Evolutionary conservation across 2,329 filamentous ascomycete species (phyloP).

Genomic region (Orbilia ellipsospora): DNA sequence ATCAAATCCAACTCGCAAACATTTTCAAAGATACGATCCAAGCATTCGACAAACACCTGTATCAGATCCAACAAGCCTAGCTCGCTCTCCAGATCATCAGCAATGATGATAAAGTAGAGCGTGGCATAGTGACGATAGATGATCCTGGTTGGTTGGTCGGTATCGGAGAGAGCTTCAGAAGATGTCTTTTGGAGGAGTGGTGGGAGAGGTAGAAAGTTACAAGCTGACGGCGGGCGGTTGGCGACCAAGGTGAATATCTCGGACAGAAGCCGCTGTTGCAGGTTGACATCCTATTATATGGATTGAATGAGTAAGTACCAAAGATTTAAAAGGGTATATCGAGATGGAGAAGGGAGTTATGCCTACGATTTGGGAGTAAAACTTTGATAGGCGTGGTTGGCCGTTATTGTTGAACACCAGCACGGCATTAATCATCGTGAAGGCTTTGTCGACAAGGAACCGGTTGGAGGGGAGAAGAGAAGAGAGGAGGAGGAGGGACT

Average conservation of each 20-base stretch:
- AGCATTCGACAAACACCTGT: constrained; percentile 95
- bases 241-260: constrained; percentile 97
- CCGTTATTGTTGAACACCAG: constrained; percentile 99
- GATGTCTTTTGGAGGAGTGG: constrained; percentile 73
- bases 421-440: constrained; percentile 94
- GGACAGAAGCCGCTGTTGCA: constrained; percentile 94
- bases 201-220: constrained; percentile 91
- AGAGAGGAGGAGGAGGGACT: background rate
- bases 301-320: too few relatives aligned
- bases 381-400: constrained; percentile 95
- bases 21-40: constrained; percentile 96
- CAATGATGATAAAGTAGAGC: constrained; percentile 98
- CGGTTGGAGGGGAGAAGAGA: constrained; percentile 29
- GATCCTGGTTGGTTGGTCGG: constrained; percentile 89
- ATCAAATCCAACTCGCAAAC: constrained; percentile 98
- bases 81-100: constrained; percentile 93
- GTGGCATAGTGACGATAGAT: constrained; percentile 99
- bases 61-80: constrained; percentile 95
- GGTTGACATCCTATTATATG: constrained; percentile 82
- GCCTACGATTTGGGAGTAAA: constrained; percentile 92
- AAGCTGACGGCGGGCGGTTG: constrained; percentile 88
- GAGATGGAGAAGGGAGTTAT: background rate
- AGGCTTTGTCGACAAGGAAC: constrained; percentile 51
- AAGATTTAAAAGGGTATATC: background rate
- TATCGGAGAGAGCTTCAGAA: constrained; percentile 69